These are phyloP conservation scores for Aspergillus sclerotioniger DNA, from an alignment of 495 filamentous ascomycete genomes.

Conservation along the genomic window DNA sequence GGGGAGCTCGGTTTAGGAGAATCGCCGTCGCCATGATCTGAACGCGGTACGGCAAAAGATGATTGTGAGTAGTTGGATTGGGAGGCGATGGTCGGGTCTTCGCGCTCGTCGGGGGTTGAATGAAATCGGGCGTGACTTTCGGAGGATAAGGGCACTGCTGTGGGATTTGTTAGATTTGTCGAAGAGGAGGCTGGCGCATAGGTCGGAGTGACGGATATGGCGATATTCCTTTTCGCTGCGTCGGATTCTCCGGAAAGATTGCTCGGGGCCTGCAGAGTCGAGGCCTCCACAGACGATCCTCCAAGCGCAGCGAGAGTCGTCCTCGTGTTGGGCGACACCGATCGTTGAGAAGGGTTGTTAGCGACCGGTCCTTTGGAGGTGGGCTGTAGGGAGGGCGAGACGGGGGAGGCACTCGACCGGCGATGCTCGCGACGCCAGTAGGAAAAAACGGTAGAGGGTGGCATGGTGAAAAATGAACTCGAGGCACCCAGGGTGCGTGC, in stretches of 20 bases:
- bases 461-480: constrained; percentile 29
- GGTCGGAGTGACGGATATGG: constrained; percentile 16
- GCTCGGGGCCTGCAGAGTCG: constrained; percentile 16
- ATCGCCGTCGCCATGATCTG: constrained; percentile 32
- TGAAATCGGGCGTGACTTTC: constrained; percentile 33
- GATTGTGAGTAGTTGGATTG: constrained; percentile 32
- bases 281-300: constrained; percentile 12
- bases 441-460: constrained; percentile 47
- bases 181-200: constrained; percentile 35
- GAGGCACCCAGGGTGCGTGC: constrained; percentile 13
- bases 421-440: constrained; percentile 50
- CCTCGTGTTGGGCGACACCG: constrained; percentile 32
- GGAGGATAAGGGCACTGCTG: constrained; percentile 16
- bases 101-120: constrained; percentile 35
- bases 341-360: constrained; percentile 35
- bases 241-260: constrained; percentile 28
- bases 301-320: constrained; percentile 25
- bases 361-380: constrained; percentile 24
- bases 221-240: constrained; percentile 25
- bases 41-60: constrained; percentile 20
- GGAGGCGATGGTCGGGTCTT: constrained; percentile 24
- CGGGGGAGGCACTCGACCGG: constrained; percentile 38
- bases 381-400: constrained; percentile 26
- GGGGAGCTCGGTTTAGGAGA: constrained; percentile 36
- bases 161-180: constrained; percentile 27